A percentile compares a stretch with the other conserved stretches of the same genome.
phyloP scores from a whole-genome alignment of 352 stramenopile genomes.

The Phytophthora crassamura region DNA sequence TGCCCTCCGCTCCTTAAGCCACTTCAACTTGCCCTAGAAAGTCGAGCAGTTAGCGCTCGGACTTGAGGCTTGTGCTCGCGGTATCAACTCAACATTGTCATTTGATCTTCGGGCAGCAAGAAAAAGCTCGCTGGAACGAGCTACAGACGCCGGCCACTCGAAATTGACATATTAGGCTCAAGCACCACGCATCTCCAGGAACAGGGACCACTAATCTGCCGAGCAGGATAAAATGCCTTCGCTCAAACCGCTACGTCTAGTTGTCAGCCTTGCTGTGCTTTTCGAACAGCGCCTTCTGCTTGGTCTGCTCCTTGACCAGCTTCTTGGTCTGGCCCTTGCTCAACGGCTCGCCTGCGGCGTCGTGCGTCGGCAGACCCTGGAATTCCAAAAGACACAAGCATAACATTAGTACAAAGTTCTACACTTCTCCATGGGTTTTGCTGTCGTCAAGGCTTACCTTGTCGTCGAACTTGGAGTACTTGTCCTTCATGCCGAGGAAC shows the following conservation, averaged over 20 bases:
- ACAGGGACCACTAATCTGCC: not conserved
- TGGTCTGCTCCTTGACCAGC: conserved; percentile 96
- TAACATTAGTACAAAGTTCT: conserved; percentile 9
- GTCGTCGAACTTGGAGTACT: conserved; percentile 93
- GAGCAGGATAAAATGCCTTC: no score
- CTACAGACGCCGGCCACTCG: no score
- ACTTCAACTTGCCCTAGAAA: no score
- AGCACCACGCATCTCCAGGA: conserved; percentile 1
- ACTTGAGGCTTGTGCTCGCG: no score
- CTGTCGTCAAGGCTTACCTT: conserved; percentile 43
- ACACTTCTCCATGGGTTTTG: not conserved
- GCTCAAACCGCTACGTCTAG: conserved; percentile 30
- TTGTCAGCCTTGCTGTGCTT: conserved; percentile 61
- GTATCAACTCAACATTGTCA: no score
- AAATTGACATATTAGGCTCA: no score
- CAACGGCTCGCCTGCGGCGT: conserved; percentile 91
- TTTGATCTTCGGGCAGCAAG: no score
- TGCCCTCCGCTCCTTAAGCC: no score
- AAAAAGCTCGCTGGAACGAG: no score
- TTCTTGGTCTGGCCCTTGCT: conserved; percentile 98
- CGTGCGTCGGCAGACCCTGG: conserved; percentile 95
- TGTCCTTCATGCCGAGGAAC: conserved; percentile 90
- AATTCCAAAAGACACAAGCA: conserved; percentile 13
- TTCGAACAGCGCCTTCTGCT: conserved; percentile 94
- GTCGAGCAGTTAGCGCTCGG: no score